Percentiles rank a stretch among this genome's conserved stretches.
Conservation (phyloP, 108 stramenopile genomes). For the Mayamaea pseudoterrestris region DNA sequence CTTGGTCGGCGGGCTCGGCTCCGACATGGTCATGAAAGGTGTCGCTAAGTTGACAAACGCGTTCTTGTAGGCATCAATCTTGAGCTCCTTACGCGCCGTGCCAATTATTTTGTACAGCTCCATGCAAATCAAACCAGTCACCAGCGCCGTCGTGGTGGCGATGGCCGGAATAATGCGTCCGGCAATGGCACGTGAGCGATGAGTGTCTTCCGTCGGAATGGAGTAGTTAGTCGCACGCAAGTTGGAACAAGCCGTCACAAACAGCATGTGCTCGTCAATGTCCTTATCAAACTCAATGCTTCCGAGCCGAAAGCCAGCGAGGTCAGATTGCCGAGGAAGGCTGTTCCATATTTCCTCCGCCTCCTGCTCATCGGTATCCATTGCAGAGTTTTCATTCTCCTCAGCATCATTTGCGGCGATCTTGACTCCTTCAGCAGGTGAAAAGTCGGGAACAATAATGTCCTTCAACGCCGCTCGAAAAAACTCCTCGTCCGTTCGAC, state of each 20-base stretch:
- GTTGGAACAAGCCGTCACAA: constrained; percentile 94
- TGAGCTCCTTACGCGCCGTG: constrained; percentile 74
- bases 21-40: constrained; percentile 93
- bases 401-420: constrained; percentile 95
- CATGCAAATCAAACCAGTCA: constrained; percentile 92
- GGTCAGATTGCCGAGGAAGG: constrained; percentile 67
- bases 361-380: constrained; percentile 45
- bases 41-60: constrained; percentile 91
- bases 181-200: constrained; percentile 95
- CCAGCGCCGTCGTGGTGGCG: constrained; percentile 97
- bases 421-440: constrained; percentile 89
- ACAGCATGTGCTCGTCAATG: constrained; percentile 93
- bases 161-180: constrained; percentile 99
- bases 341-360: constrained; percentile 32
- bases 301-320: constrained; percentile 80
- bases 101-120: constrained; percentile 95
- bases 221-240: constrained; percentile 92
- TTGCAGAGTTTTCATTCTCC: constrained; percentile 15
- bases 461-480: constrained; percentile 59
- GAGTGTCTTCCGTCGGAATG: constrained; percentile 95
- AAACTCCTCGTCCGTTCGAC: constrained; percentile 68
- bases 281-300: constrained; percentile 98
- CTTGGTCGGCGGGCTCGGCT: constrained; percentile 83
- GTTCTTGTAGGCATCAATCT: constrained; percentile 90
- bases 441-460: constrained; percentile 91